Percentiles rank a stretch among this genome's conserved stretches.
phyloP scores from a whole-genome alignment of 768 basidiomycete species.

The Amanita brunnescens region DNA sequence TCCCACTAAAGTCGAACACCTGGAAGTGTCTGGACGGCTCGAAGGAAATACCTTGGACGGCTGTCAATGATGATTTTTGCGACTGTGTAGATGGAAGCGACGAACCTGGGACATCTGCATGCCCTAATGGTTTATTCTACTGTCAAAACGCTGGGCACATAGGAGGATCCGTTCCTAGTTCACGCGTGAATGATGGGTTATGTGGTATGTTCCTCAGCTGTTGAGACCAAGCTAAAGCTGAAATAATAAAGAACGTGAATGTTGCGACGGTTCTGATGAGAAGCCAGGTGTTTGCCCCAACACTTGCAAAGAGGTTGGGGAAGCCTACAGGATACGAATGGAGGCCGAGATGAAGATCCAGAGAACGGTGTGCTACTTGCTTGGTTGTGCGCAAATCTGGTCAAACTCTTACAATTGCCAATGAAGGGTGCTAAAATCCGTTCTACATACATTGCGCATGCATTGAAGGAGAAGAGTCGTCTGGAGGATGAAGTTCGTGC shows the following conservation, averaged over 20 bases:
- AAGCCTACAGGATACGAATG: constrained; percentile 51
- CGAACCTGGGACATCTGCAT: constrained; percentile 93
- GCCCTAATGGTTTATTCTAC: constrained; percentile 66
- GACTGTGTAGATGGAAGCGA: constrained; percentile 95
- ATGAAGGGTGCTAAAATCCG: constrained; percentile 88
- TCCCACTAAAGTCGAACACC: constrained; percentile 37
- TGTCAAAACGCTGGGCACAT: constrained; percentile 87
- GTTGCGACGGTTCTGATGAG: constrained; percentile 97
- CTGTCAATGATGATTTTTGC: constrained; percentile 92
- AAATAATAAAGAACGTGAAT: constrained; percentile 62
- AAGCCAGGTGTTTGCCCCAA: constrained; percentile 70
- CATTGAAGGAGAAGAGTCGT: constrained; percentile 82
- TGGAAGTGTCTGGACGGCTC: constrained; percentile 83
- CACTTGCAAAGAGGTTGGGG: constrained; percentile 68
- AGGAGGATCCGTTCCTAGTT: constrained; percentile 67
- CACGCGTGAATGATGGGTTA: constrained; percentile 85
- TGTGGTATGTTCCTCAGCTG: constrained; percentile 57
- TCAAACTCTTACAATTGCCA: not conserved
- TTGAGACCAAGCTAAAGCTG: not conserved
- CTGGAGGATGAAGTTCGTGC: constrained; percentile 57
- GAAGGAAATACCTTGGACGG: constrained; percentile 66
- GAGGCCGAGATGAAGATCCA: constrained; percentile 72
- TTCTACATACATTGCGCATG: constrained; percentile 77
- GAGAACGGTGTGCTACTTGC: constrained; percentile 53
- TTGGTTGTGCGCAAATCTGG: not conserved